Conservation (phyloP, 345 rosid species). For the Ricinus communis region DNA sequence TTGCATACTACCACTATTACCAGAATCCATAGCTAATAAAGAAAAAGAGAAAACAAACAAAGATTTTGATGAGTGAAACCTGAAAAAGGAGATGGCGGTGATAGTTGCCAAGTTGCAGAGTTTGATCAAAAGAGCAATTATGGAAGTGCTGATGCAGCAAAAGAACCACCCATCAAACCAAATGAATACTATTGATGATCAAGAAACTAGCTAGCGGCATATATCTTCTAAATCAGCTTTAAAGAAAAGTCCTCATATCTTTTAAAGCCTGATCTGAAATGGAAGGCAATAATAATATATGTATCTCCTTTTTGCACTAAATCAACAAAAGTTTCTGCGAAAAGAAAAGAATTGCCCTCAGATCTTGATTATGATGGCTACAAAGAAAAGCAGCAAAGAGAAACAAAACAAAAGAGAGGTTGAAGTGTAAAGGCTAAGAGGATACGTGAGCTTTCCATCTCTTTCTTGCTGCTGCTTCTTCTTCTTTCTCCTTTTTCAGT, state of each 20-base stretch:
- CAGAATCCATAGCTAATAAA: constrained; percentile 60
- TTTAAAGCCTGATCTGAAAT: constrained; percentile 22
- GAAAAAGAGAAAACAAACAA: background rate
- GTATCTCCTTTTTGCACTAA: constrained; percentile 16
- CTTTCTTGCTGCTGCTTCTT: background rate
- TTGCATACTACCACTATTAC: constrained; percentile 71
- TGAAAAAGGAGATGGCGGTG: constrained; percentile 15
- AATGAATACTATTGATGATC: background rate
- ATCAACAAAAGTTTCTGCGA: constrained; percentile 18
- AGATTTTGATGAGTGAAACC: background rate
- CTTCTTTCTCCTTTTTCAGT: background rate
- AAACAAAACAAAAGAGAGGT: constrained; percentile 1
- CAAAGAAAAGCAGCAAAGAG: background rate
- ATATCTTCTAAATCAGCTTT: constrained; percentile 31
- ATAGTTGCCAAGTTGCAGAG: constrained; percentile 19
- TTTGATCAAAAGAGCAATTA: constrained; percentile 9
- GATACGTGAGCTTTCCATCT: too few relatives aligned
- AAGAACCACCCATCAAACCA: constrained; percentile 18
- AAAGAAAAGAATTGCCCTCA: constrained; percentile 6
- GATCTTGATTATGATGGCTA: constrained; percentile 12
- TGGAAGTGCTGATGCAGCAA: constrained; percentile 13
- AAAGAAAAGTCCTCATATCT: constrained; percentile 24
- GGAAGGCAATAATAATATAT: constrained; percentile 12
- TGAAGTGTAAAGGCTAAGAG: background rate
- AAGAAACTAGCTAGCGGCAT: background rate